Base-by-base conservation (phyloP, 768 basidiomycete species). In the Mycena haematopus region DNA sequence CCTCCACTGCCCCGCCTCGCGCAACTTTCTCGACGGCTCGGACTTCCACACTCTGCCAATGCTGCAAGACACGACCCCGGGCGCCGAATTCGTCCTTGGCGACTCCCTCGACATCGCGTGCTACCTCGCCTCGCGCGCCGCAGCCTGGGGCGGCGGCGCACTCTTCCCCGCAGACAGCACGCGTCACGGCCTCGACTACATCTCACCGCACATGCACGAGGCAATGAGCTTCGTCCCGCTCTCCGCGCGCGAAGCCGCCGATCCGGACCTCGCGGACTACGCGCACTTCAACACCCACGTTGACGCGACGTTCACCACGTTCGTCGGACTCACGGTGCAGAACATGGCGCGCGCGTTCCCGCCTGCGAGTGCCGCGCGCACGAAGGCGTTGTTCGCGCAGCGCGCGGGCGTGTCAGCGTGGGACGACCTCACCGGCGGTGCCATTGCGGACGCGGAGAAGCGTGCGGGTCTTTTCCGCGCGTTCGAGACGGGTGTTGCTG, bases 21-120 rank as follows among this genome's bases (percentile, higher is more conserved):
- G 44, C 35, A 65, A 53, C 25, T 66, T 65, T 14, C 36, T 56
- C 0, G 72, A 74, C 45, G 74, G 74, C 24, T 29, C 40, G 21
- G 66, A 50, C 7, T 56, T 45, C 38, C 74, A 77, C 66, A 81
- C 78, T n/a, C 70, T 81, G 3, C 81, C 82, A 4, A 67, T 76
- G 29, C 77, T 82, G 51, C 66, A 76, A 54, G 56, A 63, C 33
- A 24, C 61, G 11, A 78, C 79, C 67, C 74, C 75, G 1, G 69
- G 66, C 61, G 76, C 77, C n/a, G 69, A 70, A 17, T 57, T 56
- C 3, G 42, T 73, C 22, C 44, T 80, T 29, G 54, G 70, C 24
- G 77, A 82, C 27, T 78, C 78, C 1, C 52, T 68, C 24, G 67
- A 61, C 52, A 80, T 82, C 62, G 80, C 76, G 1, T 52, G 67